Percentiles rank a stretch among this genome's conserved stretches.
Conservation (phyloP, 805 yeast species). For the Wickerhamomyces rabaulensis region DNA sequence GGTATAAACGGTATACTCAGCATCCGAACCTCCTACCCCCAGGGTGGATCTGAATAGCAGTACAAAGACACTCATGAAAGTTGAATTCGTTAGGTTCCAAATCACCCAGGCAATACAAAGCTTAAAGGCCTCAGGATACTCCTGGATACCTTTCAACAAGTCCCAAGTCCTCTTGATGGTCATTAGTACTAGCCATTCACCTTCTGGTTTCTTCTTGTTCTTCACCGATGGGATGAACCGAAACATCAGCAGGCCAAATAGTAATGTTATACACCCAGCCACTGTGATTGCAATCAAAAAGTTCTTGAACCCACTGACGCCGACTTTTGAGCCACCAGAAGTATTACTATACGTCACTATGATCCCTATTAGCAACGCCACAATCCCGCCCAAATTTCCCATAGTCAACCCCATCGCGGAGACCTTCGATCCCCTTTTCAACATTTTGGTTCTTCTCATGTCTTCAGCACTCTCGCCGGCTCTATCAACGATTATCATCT, state of each 20-base stretch:
- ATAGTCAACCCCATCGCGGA: conserved; percentile 33
- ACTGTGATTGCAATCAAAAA: conserved; percentile 34
- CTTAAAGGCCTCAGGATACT: conserved; percentile 31
- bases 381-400: conserved; percentile 34
- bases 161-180: conserved; percentile 24
- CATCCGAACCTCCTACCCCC: conserved; percentile 33
- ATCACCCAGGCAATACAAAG: conserved; percentile 37
- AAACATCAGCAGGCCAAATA: conserved; percentile 23
- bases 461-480: conserved; percentile 16
- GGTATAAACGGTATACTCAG: conserved; percentile 35
- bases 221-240: conserved; percentile 28
- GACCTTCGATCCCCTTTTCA: conserved; percentile 30
- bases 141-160: conserved; percentile 23
- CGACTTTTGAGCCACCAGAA: conserved; percentile 14
- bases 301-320: conserved; percentile 27
- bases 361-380: conserved; percentile 33
- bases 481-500: conserved; percentile 4
- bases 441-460: conserved; percentile 20
- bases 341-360: conserved; percentile 30
- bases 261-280: conserved; percentile 33
- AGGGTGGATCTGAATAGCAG: conserved; percentile 34
- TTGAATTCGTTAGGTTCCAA: conserved; percentile 34
- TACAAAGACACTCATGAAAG: conserved; percentile 31
- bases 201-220: conserved; percentile 25
- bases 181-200: conserved; percentile 23